phyloP scores from a whole-genome alignment of 768 basidiomycete species.

The Podaxis pistillaris region DNA sequence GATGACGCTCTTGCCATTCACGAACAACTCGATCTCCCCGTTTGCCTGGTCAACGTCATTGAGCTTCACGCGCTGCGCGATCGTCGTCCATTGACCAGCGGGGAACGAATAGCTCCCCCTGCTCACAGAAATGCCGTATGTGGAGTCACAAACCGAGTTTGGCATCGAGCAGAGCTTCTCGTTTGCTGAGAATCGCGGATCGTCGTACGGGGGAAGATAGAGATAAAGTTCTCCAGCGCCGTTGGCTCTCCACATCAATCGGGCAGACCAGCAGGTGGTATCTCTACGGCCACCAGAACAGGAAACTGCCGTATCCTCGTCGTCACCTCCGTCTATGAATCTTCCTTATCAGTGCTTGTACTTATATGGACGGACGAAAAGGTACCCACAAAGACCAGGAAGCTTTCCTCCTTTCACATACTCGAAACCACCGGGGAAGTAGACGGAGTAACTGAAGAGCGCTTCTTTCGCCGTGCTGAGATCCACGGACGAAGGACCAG shows the following conservation, averaged over 20 bases:
- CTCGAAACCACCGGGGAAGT: conserved; percentile 55
- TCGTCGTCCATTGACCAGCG: conserved; percentile 57
- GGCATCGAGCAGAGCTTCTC: conserved; percentile 41
- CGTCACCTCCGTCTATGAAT: conserved; percentile 49
- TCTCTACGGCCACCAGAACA: conserved; percentile 62
- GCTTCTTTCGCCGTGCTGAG: conserved; percentile 56
- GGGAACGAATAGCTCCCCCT: conserved; percentile 47
- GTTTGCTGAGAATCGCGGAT: conserved; percentile 38
- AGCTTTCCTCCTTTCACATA: conserved; percentile 65
- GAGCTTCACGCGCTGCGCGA: conserved; percentile 64
- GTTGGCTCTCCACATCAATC: conserved; percentile 61
- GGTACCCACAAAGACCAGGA: conserved; percentile 58
- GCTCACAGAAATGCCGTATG: conserved; percentile 17
- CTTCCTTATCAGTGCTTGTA: conserved; percentile 2
- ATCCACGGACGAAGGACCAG: conserved; percentile 46
- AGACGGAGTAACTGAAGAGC: conserved; percentile 53
- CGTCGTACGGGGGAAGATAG: conserved; percentile 51
- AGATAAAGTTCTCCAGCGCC: conserved; percentile 63
- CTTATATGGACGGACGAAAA: not conserved
- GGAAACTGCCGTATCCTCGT: conserved; percentile 36
- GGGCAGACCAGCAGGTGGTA: conserved; percentile 50
- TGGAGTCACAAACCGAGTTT: conserved; percentile 47
- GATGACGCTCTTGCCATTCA: conserved; percentile 57
- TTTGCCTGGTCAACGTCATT: conserved; percentile 64
- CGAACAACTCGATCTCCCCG: conserved; percentile 63